These are phyloP conservation scores for Coelastrella sp. DNA, from an alignment of 139 green algal species.

Conservation along the genomic window DNA sequence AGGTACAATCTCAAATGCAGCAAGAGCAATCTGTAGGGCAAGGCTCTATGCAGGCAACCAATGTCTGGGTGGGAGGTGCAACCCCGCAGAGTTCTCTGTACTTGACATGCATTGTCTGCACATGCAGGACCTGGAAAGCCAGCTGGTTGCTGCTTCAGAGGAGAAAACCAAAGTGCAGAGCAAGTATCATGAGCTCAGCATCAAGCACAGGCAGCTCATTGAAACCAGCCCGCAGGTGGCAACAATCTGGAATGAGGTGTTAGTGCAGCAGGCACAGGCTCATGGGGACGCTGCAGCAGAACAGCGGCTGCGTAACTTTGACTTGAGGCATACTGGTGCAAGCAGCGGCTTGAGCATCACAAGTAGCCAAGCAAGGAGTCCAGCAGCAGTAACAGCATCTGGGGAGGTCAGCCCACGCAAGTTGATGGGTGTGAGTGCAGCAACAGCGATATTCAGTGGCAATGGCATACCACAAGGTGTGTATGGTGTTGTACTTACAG, in stretches of 20 bases:
- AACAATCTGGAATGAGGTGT: slow-evolving; percentile 52
- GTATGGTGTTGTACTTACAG: no score
- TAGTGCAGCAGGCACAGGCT: slow-evolving; percentile 7
- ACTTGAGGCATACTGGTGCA: slow-evolving; percentile 36
- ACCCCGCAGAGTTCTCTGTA: no score
- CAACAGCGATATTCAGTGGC: slow-evolving; percentile 26
- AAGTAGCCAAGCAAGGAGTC: neutral
- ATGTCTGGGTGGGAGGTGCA: no score
- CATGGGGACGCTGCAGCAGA: slow-evolving; percentile 25
- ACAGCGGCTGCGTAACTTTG: slow-evolving; percentile 45
- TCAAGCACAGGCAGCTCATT: slow-evolving; percentile 53
- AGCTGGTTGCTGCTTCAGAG: slow-evolving; percentile 30
- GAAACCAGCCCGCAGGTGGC: slow-evolving; percentile 48
- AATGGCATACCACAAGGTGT: neutral
- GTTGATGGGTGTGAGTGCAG: slow-evolving; percentile 4
- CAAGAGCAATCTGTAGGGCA: no score
- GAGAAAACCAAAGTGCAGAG: slow-evolving; percentile 50
- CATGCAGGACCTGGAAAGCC: slow-evolving; percentile 42
- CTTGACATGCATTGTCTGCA: no score
- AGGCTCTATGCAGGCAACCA: no score
- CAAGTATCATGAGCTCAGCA: slow-evolving; percentile 46
- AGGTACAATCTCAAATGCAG: no score
- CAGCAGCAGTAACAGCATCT: neutral
- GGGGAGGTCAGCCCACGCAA: slow-evolving; percentile 6
- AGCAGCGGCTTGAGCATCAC: slow-evolving; percentile 5